Conservation (phyloP, 108 stramenopile genomes). For the Stephanodiscus triporus region DNA sequence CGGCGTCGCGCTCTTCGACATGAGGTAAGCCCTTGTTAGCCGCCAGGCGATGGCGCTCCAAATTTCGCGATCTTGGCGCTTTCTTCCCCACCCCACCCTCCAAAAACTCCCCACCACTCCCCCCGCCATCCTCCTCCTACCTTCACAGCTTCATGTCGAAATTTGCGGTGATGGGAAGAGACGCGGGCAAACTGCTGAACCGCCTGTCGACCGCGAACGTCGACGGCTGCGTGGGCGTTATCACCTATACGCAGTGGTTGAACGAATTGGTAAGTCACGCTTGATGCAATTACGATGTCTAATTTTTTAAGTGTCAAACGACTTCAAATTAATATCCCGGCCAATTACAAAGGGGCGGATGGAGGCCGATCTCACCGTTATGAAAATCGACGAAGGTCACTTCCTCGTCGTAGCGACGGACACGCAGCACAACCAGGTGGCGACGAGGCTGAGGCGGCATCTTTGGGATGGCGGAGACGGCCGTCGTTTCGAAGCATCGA, state of each 20-base stretch:
- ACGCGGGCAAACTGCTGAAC: conserved; percentile 70
- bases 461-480: conserved; percentile 8
- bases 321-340: neutral
- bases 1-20: conserved; percentile 74
- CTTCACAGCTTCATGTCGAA: conserved; percentile 81
- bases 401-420: conserved; percentile 82
- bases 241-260: conserved; percentile 82
- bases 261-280: conserved; percentile 32
- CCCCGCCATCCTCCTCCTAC: no score
- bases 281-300: neutral
- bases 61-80: no score
- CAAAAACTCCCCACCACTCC: no score
- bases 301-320: neutral
- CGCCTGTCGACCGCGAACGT: conserved; percentile 73
- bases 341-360: conserved; percentile 34
- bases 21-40: conserved; percentile 43
- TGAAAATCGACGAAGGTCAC: conserved; percentile 53
- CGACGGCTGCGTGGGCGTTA: conserved; percentile 38
- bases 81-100: no score
- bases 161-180: conserved; percentile 64
- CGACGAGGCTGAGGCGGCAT: conserved; percentile 49
- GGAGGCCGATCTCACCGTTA: conserved; percentile 82
- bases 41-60: no score
- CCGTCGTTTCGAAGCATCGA: conserved; percentile 30
- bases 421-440: conserved; percentile 77